Percentiles rank a stretch among this genome's conserved stretches.
phyloP scores from a whole-genome alignment of 495 filamentous ascomycete species.

The Penicillium pancosmium region DNA sequence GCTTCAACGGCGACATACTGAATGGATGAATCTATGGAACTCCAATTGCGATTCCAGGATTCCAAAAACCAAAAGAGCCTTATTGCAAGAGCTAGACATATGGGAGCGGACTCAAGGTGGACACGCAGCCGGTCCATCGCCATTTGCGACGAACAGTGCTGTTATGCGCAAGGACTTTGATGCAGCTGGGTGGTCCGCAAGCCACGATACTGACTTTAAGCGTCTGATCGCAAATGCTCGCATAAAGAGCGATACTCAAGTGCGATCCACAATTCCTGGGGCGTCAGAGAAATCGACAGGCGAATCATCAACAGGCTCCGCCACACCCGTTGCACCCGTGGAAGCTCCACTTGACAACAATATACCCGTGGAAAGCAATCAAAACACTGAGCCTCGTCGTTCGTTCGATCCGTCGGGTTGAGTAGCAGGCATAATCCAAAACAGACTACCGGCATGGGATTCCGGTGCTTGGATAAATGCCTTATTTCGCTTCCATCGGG shows the following conservation, averaged over 20 bases:
- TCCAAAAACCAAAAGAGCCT: slow-evolving; percentile 68
- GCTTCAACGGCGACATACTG: slow-evolving; percentile 78
- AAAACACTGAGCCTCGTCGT: not conserved
- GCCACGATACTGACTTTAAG: slow-evolving; percentile 73
- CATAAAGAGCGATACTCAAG: slow-evolving; percentile 37
- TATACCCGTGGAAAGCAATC: slow-evolving; percentile 2
- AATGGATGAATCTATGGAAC: slow-evolving; percentile 97
- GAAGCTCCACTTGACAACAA: not conserved
- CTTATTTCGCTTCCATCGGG: slow-evolving; percentile 31
- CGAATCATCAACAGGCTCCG: slow-evolving; percentile 6
- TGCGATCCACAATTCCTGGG: slow-evolving; percentile 36
- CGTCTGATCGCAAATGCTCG: slow-evolving; percentile 73
- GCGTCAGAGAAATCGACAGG: slow-evolving; percentile 9
- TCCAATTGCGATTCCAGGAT: slow-evolving; percentile 85
- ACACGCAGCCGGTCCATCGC: slow-evolving; percentile 21
- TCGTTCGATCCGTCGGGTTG: slow-evolving; percentile 4
- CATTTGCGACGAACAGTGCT: slow-evolving; percentile 31
- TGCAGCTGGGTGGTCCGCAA: slow-evolving; percentile 70
- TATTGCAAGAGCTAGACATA: slow-evolving; percentile 74
- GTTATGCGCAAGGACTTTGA: slow-evolving; percentile 86
- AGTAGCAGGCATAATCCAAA: not conserved
- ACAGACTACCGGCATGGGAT: not conserved
- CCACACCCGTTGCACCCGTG: not conserved
- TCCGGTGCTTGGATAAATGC: not conserved
- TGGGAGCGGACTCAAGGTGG: slow-evolving; percentile 81